Evolutionary conservation across 1,284 basidiomycete genomes (phyloP), one percentile per base, ranked within the genome.

Genomic region (Schizophyllum commune): DNA sequence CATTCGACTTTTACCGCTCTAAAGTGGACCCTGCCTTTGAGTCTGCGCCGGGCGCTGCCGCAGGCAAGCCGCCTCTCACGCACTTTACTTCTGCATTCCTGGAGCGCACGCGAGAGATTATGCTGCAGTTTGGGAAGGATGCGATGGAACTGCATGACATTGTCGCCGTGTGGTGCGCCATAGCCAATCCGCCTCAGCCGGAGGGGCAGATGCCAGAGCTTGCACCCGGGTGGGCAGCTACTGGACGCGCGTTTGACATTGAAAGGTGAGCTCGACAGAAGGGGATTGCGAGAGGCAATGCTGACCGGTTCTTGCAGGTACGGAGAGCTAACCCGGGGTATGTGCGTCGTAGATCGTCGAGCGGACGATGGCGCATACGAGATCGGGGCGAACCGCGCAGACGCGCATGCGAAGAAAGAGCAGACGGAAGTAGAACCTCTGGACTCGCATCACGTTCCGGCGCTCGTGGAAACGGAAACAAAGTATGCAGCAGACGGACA

Each of bases 111-210:
- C 77, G 91, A 39, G 86, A 88, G 62, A 75, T 87, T 27, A 87
- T 89, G 83, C 71, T 88, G 20, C 75, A 83, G 54, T 86, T 85
- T 63, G 88, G 87, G n/a, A 88, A 84, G 65, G 92, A 94, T 72
- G 86, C 82, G 7, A 84, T 94, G 84, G 91, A 94, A 74, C 80
- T 96, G 66, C 92, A 94, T 65, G 92, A 94, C 67, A 86, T 91
- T 58, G 83, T 84, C 13, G 86, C 89, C 2, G 81, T 93, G n/a
- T 93, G 89, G 88, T 91, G 83, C 69, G 87, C 88, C 0, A 83
- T 89, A 17, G 77, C 80, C 61, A 85, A 88, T 64, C 86, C 86
- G 13, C 85, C 86, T 6, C 20, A 62, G 64, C 69, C 73, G 32
- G 32, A 61, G 11, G 53, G 72, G 53, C 68, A 68, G 52, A 60